phyloP scores from a whole-genome alignment of 192 early-diverging fungal genomes.

The Rhizophagus prolifer region DNA sequence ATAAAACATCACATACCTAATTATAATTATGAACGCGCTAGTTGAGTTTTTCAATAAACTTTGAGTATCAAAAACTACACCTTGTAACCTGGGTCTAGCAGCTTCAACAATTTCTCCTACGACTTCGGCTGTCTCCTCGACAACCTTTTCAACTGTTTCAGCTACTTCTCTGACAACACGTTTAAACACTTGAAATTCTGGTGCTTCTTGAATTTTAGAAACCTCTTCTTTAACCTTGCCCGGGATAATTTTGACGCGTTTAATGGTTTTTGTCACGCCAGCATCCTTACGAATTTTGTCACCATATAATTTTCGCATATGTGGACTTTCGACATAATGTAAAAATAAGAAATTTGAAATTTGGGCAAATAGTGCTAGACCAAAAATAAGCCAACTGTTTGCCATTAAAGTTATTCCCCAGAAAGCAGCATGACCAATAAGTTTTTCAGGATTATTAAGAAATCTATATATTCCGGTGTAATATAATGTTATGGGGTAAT shows the following conservation, averaged over 20 bases:
- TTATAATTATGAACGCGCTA: conserved; percentile 31
- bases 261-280: conserved; percentile 72
- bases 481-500: conserved; percentile 65
- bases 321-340: conserved; percentile 86
- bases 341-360: conserved; percentile 81
- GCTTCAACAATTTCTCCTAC: conserved; percentile 53
- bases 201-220: conserved; percentile 52
- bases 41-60: conserved; percentile 44
- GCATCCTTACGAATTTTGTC: conserved; percentile 78
- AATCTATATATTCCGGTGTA: conserved; percentile 90
- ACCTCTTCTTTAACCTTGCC: conserved; percentile 55
- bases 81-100: conserved; percentile 51
- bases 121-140: conserved; percentile 56
- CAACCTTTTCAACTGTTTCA: conserved; percentile 61
- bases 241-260: conserved; percentile 60
- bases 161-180: conserved; percentile 53
- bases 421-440: conserved; percentile 92
- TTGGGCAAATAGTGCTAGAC: conserved; percentile 82
- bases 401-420: conserved; percentile 91
- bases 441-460: conserved; percentile 90
- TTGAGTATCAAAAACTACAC: conserved; percentile 46
- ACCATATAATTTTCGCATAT: conserved; percentile 90
- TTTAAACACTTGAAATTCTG: conserved; percentile 54
- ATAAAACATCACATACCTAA: conserved; percentile 34
- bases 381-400: conserved; percentile 77